Evolutionary conservation across 1,284 basidiomycete species (phyloP).

Genomic region (Cryptococcus sp.): DNA sequence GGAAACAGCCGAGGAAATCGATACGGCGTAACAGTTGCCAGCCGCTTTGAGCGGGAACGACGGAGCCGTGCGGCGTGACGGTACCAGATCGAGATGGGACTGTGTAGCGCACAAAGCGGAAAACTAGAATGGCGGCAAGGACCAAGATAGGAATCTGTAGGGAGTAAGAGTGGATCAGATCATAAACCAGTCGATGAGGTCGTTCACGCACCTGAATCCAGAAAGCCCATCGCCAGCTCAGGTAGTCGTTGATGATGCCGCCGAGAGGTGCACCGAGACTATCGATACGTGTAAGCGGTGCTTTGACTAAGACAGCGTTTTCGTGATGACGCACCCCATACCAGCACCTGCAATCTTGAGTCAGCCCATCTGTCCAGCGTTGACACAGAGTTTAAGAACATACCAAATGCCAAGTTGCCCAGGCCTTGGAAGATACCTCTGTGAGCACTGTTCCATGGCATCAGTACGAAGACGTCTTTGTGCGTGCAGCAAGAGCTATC

Average conservation of each 20-base stretch:
- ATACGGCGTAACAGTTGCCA: slow-evolving; percentile 71
- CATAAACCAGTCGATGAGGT: neutral
- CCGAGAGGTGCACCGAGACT: slow-evolving; percentile 82
- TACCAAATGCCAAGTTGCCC: slow-evolving; percentile 67
- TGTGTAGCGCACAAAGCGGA: slow-evolving; percentile 64
- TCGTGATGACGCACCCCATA: slow-evolving; percentile 17
- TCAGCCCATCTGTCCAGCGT: too few relatives aligned
- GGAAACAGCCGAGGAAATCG: slow-evolving; percentile 77
- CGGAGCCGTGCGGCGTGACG: slow-evolving; percentile 56
- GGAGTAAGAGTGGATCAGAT: neutral
- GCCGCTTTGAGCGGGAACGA: slow-evolving; percentile 60
- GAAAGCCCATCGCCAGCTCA: slow-evolving; percentile 69
- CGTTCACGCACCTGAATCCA: slow-evolving; percentile 62
- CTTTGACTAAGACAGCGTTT: too few relatives aligned
- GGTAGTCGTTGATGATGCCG: slow-evolving; percentile 77
- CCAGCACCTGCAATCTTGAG: slow-evolving; percentile 4
- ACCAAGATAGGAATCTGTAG: slow-evolving; percentile 70
- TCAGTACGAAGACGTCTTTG: neutral
- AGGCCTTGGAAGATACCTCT: slow-evolving; percentile 86
- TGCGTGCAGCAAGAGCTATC: slow-evolving; percentile 6
- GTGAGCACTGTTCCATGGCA: slow-evolving; percentile 62
- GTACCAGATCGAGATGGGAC: slow-evolving; percentile 55
- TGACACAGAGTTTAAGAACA: too few relatives aligned
- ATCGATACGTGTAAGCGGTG: too few relatives aligned
- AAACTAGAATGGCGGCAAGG: slow-evolving; percentile 68